Conservation (phyloP, 257 asterid species). For the Linaria vulgaris region DNA sequence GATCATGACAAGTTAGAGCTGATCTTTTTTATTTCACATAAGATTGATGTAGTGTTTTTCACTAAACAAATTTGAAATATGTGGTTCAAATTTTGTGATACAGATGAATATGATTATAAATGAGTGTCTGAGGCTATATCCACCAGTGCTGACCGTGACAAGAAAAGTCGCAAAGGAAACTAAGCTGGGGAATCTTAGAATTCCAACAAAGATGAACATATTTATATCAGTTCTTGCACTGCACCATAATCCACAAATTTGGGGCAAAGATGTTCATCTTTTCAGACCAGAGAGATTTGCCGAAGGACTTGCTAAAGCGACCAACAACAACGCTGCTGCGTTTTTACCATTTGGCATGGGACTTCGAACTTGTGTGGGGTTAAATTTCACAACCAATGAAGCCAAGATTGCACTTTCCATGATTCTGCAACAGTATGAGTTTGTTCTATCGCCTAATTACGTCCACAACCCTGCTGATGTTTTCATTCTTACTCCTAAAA, state of each 20-base stretch:
- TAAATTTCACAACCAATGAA: constrained; percentile 56
- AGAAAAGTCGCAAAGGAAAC: constrained; percentile 43
- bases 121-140: constrained; percentile 56
- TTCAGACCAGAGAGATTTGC: constrained; percentile 62
- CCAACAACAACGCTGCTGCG: constrained; percentile 47
- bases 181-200: constrained; percentile 33
- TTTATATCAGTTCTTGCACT: constrained; percentile 41
- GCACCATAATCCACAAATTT: constrained; percentile 44
- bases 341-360: constrained; percentile 62
- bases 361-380: constrained; percentile 59
- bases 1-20: constrained; percentile 1
- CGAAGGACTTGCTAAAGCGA: constrained; percentile 55
- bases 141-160: constrained; percentile 45
- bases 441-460: constrained; percentile 44
- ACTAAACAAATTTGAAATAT: no score
- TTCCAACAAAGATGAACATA: constrained; percentile 40
- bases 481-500: constrained; percentile 47
- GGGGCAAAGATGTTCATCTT: constrained; percentile 58
- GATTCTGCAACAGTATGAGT: constrained; percentile 50
- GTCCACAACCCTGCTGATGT: constrained; percentile 47
- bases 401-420: constrained; percentile 53
- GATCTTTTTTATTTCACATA: no score
- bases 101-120: constrained; percentile 65
- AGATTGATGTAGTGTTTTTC: no score
- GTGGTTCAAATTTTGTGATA: constrained; percentile 7